phyloP scores from a whole-genome alignment of 441 rosid genomes.

The Viola pubescens region DNA sequence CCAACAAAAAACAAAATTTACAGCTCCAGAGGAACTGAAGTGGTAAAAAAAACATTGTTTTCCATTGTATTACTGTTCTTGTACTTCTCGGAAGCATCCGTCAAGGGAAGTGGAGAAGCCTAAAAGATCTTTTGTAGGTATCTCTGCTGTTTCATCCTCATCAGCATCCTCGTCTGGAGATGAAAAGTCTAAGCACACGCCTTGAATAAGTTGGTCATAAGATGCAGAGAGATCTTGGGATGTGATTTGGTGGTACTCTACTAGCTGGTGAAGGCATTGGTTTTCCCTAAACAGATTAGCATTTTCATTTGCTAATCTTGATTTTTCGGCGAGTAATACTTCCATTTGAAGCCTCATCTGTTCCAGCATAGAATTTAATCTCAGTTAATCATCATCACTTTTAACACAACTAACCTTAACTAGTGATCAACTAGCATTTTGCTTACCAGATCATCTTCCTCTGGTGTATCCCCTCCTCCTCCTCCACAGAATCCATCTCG shows the following conservation, averaged over 20 bases:
- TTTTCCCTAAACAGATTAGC: slow-evolving; percentile 73
- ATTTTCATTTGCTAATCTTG: slow-evolving; percentile 75
- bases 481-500: slow-evolving; percentile 62
- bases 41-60: not conserved
- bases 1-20: not conserved
- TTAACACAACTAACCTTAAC: too few species aligned
- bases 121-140: slow-evolving; percentile 15
- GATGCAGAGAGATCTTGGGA: slow-evolving; percentile 72
- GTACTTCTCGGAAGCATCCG: slow-evolving; percentile 25
- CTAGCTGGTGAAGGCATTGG: slow-evolving; percentile 77
- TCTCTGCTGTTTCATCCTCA: slow-evolving; percentile 12
- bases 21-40: not conserved
- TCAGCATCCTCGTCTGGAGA: slow-evolving; percentile 28
- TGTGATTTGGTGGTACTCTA: slow-evolving; percentile 73
- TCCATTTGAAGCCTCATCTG: slow-evolving; percentile 94
- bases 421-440: not conserved
- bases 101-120: slow-evolving; percentile 30
- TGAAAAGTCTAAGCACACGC: slow-evolving; percentile 72
- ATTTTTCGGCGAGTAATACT: slow-evolving; percentile 78
- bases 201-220: slow-evolving; percentile 52
- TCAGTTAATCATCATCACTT: not conserved
- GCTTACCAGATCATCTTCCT: slow-evolving; percentile 87
- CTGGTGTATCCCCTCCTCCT: slow-evolving; percentile 43
- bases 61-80: not conserved
- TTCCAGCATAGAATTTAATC: not conserved